phyloP scores from a whole-genome alignment of 2,329 filamentous ascomycete genomes.

The Chalaropsis thielavioides region DNA sequence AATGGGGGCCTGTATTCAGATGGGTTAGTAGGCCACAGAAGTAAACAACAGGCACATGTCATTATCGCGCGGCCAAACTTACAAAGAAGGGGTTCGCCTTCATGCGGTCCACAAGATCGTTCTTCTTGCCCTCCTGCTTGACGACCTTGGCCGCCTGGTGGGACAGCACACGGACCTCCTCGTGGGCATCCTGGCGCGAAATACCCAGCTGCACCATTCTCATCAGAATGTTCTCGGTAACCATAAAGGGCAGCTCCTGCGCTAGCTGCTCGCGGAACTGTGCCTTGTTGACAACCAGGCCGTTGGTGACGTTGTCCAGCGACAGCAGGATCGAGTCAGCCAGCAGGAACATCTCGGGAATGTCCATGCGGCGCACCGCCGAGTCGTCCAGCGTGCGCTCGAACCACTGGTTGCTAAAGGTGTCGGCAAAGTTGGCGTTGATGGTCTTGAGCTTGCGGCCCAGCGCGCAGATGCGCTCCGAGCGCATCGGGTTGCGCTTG shows the following conservation, averaged over 20 bases:
- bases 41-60: background rate
- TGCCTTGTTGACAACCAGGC: conserved; percentile 65
- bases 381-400: conserved; percentile 67
- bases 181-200: conserved; percentile 69
- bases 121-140: conserved; percentile 36
- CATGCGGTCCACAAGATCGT: conserved; percentile 72
- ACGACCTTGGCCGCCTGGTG: conserved; percentile 56
- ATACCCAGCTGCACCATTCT: conserved; percentile 54
- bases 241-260: conserved; percentile 77
- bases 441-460: conserved; percentile 33
- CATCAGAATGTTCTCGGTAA: conserved; percentile 58
- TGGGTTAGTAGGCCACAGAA: background rate
- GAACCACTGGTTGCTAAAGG: conserved; percentile 24
- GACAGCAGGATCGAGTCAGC: conserved; percentile 55
- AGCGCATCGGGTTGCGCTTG: conserved; percentile 37
- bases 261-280: conserved; percentile 53
- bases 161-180: conserved; percentile 70
- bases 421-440: conserved; percentile 25
- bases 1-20: conserved; percentile 34
- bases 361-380: conserved; percentile 47
- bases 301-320: conserved; percentile 51
- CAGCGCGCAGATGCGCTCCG: conserved; percentile 33
- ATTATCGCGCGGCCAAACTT: background rate
- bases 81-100: conserved; percentile 57
- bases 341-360: conserved; percentile 52